A percentile compares a stretch with the other conserved stretches of the same genome.
These are phyloP conservation scores for Tricharina praecox DNA, from an alignment of 495 filamentous ascomycete species.

Conservation along the genomic window DNA sequence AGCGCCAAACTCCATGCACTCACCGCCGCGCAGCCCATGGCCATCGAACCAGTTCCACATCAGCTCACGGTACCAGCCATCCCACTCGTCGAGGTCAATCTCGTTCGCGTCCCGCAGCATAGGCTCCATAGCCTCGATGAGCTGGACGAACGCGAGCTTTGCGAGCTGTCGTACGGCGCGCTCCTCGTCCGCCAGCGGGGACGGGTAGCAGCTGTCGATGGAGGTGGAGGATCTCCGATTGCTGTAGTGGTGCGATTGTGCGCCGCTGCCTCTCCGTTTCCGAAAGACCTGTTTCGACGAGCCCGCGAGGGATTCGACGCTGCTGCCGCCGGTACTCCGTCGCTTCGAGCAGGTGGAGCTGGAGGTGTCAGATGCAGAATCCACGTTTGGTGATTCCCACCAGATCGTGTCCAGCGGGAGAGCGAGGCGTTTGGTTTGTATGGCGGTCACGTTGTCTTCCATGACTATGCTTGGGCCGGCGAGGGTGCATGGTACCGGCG, in stretches of 20 bases:
- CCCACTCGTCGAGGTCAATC: conserved; percentile 84
- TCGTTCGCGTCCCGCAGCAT: conserved; percentile 63
- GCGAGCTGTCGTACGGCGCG: conserved; percentile 60
- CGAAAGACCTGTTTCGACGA: neutral
- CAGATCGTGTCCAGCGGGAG: conserved; percentile 72
- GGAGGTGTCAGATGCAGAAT: neutral
- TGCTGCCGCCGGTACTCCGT: neutral
- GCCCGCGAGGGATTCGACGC: neutral
- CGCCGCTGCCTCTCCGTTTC: neutral
- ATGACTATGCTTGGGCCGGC: conserved; percentile 64
- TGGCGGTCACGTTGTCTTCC: conserved; percentile 56
- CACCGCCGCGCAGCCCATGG: conserved; percentile 61
- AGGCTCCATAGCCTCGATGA: conserved; percentile 78
- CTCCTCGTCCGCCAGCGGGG: conserved; percentile 50
- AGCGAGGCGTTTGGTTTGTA: conserved; percentile 60
- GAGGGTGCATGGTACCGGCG: conserved; percentile 61
- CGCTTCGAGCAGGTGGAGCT: neutral
- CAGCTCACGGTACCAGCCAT: conserved; percentile 75
- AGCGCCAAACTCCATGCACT: conserved; percentile 85
- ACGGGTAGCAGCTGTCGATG: neutral
- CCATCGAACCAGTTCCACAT: conserved; percentile 66
- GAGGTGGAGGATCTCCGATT: conserved; percentile 3
- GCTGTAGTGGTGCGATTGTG: neutral
- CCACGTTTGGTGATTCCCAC: conserved; percentile 47
- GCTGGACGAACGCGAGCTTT: conserved; percentile 61